Conservation (phyloP, 1,284 basidiomycete genomes). For the Rhodotorula sp. region DNA sequence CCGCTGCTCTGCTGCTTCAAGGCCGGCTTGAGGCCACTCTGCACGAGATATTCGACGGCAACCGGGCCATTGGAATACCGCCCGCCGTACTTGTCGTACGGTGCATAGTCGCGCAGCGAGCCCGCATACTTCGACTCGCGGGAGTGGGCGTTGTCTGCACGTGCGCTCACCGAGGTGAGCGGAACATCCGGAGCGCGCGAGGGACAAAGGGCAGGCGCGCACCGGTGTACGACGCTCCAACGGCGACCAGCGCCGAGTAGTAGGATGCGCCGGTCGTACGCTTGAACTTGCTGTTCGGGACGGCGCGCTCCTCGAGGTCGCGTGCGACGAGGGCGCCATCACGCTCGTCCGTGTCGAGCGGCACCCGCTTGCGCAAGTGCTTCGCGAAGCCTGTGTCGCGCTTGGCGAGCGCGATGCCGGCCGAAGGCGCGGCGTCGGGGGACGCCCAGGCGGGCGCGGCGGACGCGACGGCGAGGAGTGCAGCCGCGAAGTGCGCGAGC, state of each 20-base stretch:
- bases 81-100: constrained; percentile 27
- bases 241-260: constrained; percentile 34
- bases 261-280: background rate
- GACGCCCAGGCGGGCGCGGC: background rate
- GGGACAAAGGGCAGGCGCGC: background rate
- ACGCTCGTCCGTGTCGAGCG: background rate
- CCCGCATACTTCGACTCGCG: constrained; percentile 7
- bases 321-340: background rate
- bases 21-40: background rate
- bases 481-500: background rate
- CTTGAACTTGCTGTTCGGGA: background rate
- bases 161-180: rapidly evolving
- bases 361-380: background rate
- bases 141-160: constrained; percentile 33
- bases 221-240: constrained; percentile 39
- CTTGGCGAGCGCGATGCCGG: background rate
- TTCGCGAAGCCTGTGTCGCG: background rate
- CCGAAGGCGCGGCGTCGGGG: background rate
- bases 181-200: background rate
- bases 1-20: constrained; percentile 7
- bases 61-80: constrained; percentile 39
- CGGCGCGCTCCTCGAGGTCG: constrained; percentile 3
- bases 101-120: constrained; percentile 29
- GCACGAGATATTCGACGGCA: constrained; percentile 38
- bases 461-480: background rate